These are phyloP conservation scores for Exsudoporus floridanus DNA, from an alignment of 1,284 basidiomycete species.

Conservation along the genomic window DNA sequence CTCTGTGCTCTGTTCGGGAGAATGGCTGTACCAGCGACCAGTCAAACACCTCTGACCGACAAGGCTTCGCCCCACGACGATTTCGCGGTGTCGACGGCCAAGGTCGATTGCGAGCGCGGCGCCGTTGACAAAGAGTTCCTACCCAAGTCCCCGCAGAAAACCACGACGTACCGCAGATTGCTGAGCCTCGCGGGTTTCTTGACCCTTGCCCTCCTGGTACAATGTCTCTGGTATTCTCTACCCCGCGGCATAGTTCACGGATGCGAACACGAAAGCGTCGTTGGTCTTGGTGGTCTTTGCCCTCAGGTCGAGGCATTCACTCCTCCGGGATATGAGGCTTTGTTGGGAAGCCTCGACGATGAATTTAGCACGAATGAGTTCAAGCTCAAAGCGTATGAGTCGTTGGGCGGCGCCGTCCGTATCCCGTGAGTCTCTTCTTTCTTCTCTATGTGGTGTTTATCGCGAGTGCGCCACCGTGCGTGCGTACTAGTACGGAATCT, in stretches of 20 bases:
- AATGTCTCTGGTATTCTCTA: conserved; percentile 4
- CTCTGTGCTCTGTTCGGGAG: conserved; percentile 10
- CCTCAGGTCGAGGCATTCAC: conserved; percentile 35
- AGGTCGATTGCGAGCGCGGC: background rate
- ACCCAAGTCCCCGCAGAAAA: no score
- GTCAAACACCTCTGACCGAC: no score
- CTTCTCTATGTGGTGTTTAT: background rate
- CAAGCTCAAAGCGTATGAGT: no score
- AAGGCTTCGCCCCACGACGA: background rate
- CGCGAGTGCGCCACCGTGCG: background rate
- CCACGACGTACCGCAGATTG: background rate
- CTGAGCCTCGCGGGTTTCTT: conserved; percentile 12
- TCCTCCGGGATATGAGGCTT: conserved; percentile 25
- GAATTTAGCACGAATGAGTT: no score
- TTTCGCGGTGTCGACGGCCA: background rate
- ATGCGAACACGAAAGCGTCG: background rate
- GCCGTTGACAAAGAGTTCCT: no score
- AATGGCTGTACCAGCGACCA: conserved; percentile 3
- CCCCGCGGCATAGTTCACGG: background rate
- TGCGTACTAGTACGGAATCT: conserved; percentile 35
- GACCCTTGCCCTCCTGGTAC: conserved; percentile 8
- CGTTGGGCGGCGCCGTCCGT: no score
- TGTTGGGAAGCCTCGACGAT: no score
- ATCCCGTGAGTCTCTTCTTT: conserved; percentile 1
- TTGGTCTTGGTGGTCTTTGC: conserved; percentile 24